Evolutionary conservation across 305 asterid species (phyloP).

Genomic region (Coffea humblotiana): DNA sequence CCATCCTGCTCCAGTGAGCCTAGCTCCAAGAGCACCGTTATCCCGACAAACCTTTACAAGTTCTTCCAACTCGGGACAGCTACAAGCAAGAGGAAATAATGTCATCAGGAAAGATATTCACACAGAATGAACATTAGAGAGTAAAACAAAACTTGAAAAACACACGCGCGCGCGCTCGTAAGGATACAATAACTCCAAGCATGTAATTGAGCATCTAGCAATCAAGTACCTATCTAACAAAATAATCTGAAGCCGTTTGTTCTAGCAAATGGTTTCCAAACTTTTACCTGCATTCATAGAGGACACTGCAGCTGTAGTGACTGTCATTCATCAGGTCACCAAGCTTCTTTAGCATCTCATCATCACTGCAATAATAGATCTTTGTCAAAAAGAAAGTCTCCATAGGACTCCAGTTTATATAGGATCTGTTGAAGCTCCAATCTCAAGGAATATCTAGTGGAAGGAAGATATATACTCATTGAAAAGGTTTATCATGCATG

Average conservation of each 20-base stretch:
- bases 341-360: conserved; percentile 72
- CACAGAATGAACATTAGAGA: neutral
- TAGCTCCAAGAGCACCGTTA: conserved; percentile 89
- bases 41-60: conserved; percentile 70
- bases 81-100: conserved; percentile 22
- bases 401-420: neutral
- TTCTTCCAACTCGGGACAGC: conserved; percentile 96
- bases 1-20: conserved; percentile 99
- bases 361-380: conserved; percentile 57
- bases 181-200: neutral
- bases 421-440: neutral
- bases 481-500: neutral
- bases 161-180: neutral
- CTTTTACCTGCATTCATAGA: conserved; percentile 89
- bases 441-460: neutral
- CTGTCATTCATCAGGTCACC: conserved; percentile 93
- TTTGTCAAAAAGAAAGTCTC: neutral
- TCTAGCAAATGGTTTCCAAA: neutral
- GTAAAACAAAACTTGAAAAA: neutral
- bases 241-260: neutral
- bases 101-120: neutral
- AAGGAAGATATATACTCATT: neutral
- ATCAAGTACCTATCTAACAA: neutral
- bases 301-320: conserved; percentile 88
- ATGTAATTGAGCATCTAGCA: neutral